Conservation (phyloP, 164 flowering plant species). For the Chimonanthus praecox region DNA sequence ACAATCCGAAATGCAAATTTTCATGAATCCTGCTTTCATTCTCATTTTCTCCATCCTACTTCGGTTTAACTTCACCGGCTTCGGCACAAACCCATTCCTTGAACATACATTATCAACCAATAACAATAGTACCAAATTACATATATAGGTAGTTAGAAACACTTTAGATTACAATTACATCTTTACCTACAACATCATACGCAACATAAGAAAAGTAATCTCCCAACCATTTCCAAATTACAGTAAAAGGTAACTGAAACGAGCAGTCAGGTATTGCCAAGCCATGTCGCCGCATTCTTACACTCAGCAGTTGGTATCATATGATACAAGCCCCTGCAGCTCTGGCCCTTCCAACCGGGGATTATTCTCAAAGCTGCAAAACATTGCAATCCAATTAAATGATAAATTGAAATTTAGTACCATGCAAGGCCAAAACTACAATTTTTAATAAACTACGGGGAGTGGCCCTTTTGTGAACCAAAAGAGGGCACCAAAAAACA, state of each 20-base stretch:
- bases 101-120: not conserved
- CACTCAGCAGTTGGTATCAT: conserved; percentile 74
- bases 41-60: no score
- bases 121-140: not conserved
- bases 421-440: not conserved
- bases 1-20: no score
- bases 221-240: not conserved
- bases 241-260: conserved; percentile 1
- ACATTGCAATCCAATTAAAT: not conserved
- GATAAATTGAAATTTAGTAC: not conserved
- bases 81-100: not conserved
- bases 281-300: not conserved
- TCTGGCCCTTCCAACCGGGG: conserved; percentile 91
- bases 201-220: not conserved
- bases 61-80: no score
- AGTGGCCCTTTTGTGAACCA: not conserved
- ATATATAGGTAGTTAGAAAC: not conserved
- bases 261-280: not conserved
- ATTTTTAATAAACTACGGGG: not conserved
- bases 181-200: conserved; percentile 1
- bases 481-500: not conserved
- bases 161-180: conserved; percentile 8
- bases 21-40: no score
- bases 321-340: conserved; percentile 77
- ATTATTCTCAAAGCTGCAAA: conserved; percentile 77